These are phyloP conservation scores for Pochonia chlamydosporia DNA, from an alignment of 2,329 filamentous ascomycete species.

Conservation along the genomic window DNA sequence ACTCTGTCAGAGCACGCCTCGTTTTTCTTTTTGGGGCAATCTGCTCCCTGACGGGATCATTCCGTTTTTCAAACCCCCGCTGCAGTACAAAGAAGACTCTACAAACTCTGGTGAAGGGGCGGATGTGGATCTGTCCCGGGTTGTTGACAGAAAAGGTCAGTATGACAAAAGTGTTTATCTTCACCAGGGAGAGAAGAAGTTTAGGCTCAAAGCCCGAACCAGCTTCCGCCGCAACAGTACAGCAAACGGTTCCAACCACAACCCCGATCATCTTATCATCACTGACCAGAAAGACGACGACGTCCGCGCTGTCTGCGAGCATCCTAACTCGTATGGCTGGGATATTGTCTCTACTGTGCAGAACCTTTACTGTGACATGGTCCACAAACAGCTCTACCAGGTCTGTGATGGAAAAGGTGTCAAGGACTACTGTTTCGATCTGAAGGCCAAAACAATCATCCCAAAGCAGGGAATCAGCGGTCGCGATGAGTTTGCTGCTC, in stretches of 20 bases:
- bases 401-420: slow-evolving; percentile 15
- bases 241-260: neutral
- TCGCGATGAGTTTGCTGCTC: neutral
- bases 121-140: slow-evolving; percentile 11
- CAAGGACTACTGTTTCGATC: slow-evolving; percentile 15
- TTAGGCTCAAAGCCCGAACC: neutral
- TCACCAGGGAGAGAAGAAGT: slow-evolving; percentile 8
- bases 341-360: slow-evolving; percentile 25
- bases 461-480: neutral
- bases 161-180: slow-evolving; percentile 10
- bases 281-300: slow-evolving; percentile 18
- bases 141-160: slow-evolving; percentile 9
- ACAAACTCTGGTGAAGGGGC: slow-evolving; percentile 5
- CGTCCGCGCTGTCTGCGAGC: slow-evolving; percentile 24
- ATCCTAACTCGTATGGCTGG: slow-evolving; percentile 21
- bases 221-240: neutral
- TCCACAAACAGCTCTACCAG: slow-evolving; percentile 17
- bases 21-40: slow-evolving; percentile 15
- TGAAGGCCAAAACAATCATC: neutral
- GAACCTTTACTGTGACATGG: slow-evolving; percentile 27
- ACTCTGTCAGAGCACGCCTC: slow-evolving; percentile 15
- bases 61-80: slow-evolving; percentile 18
- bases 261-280: slow-evolving; percentile 14
- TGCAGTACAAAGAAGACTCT: slow-evolving; percentile 17
- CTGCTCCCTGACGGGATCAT: slow-evolving; percentile 14